Percentiles rank a stretch among this genome's conserved stretches.
Evolutionary conservation across 139 green algal genomes (phyloP).

Genomic region (Pseudopediastrum boryanum): DNA sequence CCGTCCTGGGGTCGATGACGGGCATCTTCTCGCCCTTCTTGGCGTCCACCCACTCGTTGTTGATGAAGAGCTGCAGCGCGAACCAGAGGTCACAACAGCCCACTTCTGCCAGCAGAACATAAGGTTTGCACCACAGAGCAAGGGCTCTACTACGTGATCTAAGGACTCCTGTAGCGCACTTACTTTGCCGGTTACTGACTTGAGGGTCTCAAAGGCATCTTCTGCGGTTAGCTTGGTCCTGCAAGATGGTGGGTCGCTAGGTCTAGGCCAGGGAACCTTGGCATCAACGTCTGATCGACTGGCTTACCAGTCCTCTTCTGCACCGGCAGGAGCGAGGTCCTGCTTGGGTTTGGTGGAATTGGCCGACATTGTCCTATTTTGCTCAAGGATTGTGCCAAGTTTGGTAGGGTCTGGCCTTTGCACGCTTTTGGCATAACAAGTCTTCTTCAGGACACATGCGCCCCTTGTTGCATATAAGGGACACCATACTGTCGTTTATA

Average conservation of each 20-base stretch:
- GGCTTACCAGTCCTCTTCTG: constrained; percentile 16
- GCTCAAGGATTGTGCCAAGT: too few relatives aligned
- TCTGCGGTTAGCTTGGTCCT: constrained; percentile 35
- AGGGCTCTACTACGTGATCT: neutral
- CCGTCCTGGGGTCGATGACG: constrained; percentile 19
- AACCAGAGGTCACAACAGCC: neutral
- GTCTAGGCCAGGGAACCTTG: neutral
- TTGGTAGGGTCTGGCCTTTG: too few relatives aligned
- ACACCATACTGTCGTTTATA: too few relatives aligned
- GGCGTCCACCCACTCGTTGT: constrained; percentile 27
- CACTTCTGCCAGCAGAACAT: neutral
- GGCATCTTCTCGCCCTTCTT: constrained; percentile 7
- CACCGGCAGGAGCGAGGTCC: constrained; percentile 10
- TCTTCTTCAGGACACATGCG: too few relatives aligned
- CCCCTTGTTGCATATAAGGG: too few relatives aligned
- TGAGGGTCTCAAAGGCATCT: constrained; percentile 25
- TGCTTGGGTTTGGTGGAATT: constrained; percentile 13
- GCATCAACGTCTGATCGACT: neutral
- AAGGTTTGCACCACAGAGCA: neutral
- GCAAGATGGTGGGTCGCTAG: neutral
- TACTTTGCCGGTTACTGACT: constrained; percentile 9
- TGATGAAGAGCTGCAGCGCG: constrained; percentile 35
- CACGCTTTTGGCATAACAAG: too few relatives aligned
- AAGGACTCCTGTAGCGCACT: neutral
- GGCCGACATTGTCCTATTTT: too few relatives aligned